Evolutionary conservation across 352 stramenopile species (phyloP), one percentile per base, ranked within the genome.

Genomic region (Pythium dissotocum): DNA sequence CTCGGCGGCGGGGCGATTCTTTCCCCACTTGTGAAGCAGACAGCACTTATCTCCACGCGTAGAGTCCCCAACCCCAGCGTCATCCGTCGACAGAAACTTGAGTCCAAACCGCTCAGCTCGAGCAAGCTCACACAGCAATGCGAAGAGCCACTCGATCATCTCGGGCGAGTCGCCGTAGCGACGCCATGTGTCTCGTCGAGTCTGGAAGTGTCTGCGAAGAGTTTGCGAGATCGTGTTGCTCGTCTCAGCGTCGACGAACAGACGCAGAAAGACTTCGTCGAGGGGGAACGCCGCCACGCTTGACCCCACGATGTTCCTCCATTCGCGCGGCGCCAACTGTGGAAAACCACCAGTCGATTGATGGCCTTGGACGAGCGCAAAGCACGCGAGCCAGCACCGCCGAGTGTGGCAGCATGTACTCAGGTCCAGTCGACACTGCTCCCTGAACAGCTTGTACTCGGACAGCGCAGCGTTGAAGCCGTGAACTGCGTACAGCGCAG

Each of bases 81-180:
- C 32, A 10, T 53, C 46, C 16, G 16, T 49, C 7, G 8, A 64
- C 5, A 18, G 13, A 33, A 53, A 28, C 35, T 66, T 66, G 33
- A 38, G 9, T 1, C 64, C 57, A 36, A 58, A 33, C 13, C 87
- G 70, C 40, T 94, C 82, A 46, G 80, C 64, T 7, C 87, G 80
- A 51, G 64, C 69, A 42, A 94, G 62, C 71, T 93, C 85, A 67
- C 79, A 88, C 0, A 92, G 70, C 13, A 94, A 65, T 1, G 75
- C 78, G 70, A 94, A 94, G 14, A 94, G 65, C 85, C 87, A 94
- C 48, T 94, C 87, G 16, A 82, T 65, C 46, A 90, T 38, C 28
- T 76, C 58, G 0, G 85, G 87, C 4, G 87, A 91, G 67, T 93
- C 83, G 49, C 81, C 80, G 57, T 89, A 76, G 16, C 85, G 80